Conservation (phyloP, 2,329 filamentous ascomycete species). For the Neurospora sp. region DNA sequence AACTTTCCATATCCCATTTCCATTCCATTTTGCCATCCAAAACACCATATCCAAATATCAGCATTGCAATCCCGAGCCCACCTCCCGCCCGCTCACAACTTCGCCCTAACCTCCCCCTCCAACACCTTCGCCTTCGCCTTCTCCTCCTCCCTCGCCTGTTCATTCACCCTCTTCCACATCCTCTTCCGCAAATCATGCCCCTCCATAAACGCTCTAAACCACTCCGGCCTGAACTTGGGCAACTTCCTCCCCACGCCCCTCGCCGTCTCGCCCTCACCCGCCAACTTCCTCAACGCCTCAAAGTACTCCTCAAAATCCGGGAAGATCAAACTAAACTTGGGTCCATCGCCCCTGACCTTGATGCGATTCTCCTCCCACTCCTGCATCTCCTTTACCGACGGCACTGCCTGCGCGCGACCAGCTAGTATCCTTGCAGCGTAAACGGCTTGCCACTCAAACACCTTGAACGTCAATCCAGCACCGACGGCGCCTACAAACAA, state of each 20-base stretch:
- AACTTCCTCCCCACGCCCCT: constrained; percentile 33
- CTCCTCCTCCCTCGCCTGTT: constrained; percentile 19
- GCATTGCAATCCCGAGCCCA: not conserved
- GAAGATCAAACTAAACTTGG: constrained; percentile 45
- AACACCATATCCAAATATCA: not conserved
- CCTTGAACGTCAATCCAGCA: constrained; percentile 54
- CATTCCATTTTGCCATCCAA: not conserved
- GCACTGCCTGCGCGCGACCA: constrained; percentile 41
- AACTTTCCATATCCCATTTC: not conserved
- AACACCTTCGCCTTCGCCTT: not conserved
- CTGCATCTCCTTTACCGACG: constrained; percentile 36
- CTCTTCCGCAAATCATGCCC: constrained; percentile 46
- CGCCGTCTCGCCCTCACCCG: constrained; percentile 31
- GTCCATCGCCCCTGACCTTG: constrained; percentile 42
- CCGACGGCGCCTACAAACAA: constrained; percentile 49
- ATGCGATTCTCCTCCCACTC: constrained; percentile 50
- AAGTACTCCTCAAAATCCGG: constrained; percentile 59
- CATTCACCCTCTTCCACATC: constrained; percentile 48
- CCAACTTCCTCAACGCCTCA: constrained; percentile 40
- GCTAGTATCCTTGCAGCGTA: constrained; percentile 49
- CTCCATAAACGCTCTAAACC: constrained; percentile 40
- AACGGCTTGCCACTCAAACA: constrained; percentile 61
- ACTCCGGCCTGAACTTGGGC: constrained; percentile 34
- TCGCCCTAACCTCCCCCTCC: no score
- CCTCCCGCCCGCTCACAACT: not conserved